These are phyloP conservation scores for Sordariomycetes sp. DNA, from an alignment of 2,329 filamentous ascomycete species.

Conservation along the genomic window DNA sequence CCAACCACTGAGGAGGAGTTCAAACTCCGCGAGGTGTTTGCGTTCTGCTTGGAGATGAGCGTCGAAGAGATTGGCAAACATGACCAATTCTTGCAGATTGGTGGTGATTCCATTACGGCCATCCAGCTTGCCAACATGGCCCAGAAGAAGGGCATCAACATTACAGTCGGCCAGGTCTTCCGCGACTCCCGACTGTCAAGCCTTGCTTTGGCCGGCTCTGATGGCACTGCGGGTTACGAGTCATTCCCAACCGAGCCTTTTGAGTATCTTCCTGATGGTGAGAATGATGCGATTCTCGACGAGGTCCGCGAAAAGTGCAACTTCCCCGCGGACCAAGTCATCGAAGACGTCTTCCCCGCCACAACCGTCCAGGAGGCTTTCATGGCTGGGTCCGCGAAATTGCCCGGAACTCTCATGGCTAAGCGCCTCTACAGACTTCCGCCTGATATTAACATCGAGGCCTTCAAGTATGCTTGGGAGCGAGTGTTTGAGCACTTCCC, in stretches of 20 bases:
- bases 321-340: background rate
- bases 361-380: conserved; percentile 39
- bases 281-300: background rate
- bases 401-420: conserved; percentile 10
- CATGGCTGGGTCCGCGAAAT: conserved; percentile 33
- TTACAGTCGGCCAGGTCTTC: conserved; percentile 1
- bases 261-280: background rate
- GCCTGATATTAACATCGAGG: conserved; percentile 3
- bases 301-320: background rate
- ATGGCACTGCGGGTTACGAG: background rate
- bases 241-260: conserved; percentile 1
- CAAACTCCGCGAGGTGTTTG: conserved; percentile 5
- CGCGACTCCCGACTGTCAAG: background rate
- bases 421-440: conserved; percentile 8
- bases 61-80: conserved; percentile 4
- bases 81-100: conserved; percentile 8
- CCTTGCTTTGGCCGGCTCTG: background rate
- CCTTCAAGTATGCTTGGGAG: conserved; percentile 10
- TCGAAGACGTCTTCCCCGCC: conserved; percentile 40
- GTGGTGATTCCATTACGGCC: conserved; percentile 10
- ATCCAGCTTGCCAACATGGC: conserved; percentile 4
- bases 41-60: conserved; percentile 4
- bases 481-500: conserved; percentile 5
- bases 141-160: background rate
- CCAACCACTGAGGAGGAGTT: conserved; percentile 5